A percentile compares a stretch with the other conserved stretches of the same genome.
Evolutionary conservation across 2,329 filamentous ascomycete genomes (phyloP).

Genomic region (Paraconiothyrium sp.): DNA sequence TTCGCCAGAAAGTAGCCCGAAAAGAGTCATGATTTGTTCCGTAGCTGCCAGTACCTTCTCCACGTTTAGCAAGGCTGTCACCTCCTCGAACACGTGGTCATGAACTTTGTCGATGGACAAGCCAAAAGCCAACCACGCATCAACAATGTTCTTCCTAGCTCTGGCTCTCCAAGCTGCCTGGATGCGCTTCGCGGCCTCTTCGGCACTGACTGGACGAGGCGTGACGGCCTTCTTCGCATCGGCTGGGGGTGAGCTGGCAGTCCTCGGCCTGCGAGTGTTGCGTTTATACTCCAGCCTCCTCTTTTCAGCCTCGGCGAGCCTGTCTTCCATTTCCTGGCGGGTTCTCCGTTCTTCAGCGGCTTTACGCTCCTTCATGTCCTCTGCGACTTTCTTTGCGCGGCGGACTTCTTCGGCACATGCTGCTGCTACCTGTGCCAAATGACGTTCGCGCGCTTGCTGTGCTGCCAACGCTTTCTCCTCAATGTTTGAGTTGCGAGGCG

Average conservation of each 20-base stretch:
- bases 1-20: conserved; percentile 66
- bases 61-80: conserved; percentile 73
- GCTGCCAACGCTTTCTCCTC: conserved; percentile 82
- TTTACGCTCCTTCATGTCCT: conserved; percentile 81
- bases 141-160: conserved; percentile 67
- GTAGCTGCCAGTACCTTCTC: conserved; percentile 73
- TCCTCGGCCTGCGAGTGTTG: conserved; percentile 66
- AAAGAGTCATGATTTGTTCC: conserved; percentile 72
- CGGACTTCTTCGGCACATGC: conserved; percentile 85
- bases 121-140: conserved; percentile 71
- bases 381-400: conserved; percentile 82
- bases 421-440: conserved; percentile 82
- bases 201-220: conserved; percentile 60
- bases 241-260: conserved; percentile 62
- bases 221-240: conserved; percentile 45
- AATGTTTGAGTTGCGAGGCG: conserved; percentile 71
- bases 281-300: conserved; percentile 67
- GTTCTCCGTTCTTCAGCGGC: conserved; percentile 76
- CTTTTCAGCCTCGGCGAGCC: conserved; percentile 78
- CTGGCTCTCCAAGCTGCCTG: conserved; percentile 75
- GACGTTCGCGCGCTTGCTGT: conserved; percentile 79
- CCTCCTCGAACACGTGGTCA: conserved; percentile 77
- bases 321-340: conserved; percentile 80
- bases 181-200: conserved; percentile 71
- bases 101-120: conserved; percentile 76